phyloP scores from a whole-genome alignment of 306 rosid genomes.

The Vigna mungo region DNA sequence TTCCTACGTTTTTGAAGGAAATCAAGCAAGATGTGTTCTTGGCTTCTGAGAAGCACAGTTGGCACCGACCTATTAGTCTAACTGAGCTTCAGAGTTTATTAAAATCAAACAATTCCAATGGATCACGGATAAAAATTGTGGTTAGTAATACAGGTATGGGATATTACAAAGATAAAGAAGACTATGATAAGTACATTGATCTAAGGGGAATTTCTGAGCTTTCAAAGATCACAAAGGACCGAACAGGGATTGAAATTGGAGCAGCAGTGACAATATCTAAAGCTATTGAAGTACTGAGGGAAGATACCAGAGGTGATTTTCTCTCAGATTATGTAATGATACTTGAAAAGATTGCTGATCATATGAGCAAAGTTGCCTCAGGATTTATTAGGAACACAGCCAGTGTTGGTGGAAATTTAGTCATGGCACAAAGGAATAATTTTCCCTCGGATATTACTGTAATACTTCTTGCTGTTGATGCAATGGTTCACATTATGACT shows the following conservation, averaged over 20 bases:
- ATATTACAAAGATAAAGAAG: slow-evolving; percentile 69
- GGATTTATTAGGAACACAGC: slow-evolving; percentile 74
- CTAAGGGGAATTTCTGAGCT: slow-evolving; percentile 64
- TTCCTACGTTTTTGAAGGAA: slow-evolving; percentile 77
- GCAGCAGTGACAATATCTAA: slow-evolving; percentile 71
- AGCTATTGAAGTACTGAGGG: slow-evolving; percentile 64
- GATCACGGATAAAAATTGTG: slow-evolving; percentile 52
- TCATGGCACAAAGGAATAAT: slow-evolving; percentile 74
- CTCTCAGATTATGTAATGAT: slow-evolving; percentile 53
- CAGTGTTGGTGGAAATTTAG: slow-evolving; percentile 84
- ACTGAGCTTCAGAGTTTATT: slow-evolving; percentile 43
- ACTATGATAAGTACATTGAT: slow-evolving; percentile 66
- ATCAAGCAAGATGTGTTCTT: slow-evolving; percentile 46
- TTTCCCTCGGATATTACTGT: slow-evolving; percentile 90
- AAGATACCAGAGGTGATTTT: slow-evolving; percentile 35
- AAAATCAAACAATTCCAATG: slow-evolving; percentile 22
- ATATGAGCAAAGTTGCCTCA: slow-evolving; percentile 73
- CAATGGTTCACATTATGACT: slow-evolving; percentile 66
- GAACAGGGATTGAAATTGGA: slow-evolving; percentile 70
- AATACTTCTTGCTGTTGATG: slow-evolving; percentile 68
- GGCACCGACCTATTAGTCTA: slow-evolving; percentile 46
- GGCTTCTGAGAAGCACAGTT: slow-evolving; percentile 41
- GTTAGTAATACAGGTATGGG: slow-evolving; percentile 77
- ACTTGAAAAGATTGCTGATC: slow-evolving; percentile 60
- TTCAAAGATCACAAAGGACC: slow-evolving; percentile 58